Evolutionary conservation across 1,284 basidiomycete species (phyloP).

Genomic region (Microbotryum violaceum): DNA sequence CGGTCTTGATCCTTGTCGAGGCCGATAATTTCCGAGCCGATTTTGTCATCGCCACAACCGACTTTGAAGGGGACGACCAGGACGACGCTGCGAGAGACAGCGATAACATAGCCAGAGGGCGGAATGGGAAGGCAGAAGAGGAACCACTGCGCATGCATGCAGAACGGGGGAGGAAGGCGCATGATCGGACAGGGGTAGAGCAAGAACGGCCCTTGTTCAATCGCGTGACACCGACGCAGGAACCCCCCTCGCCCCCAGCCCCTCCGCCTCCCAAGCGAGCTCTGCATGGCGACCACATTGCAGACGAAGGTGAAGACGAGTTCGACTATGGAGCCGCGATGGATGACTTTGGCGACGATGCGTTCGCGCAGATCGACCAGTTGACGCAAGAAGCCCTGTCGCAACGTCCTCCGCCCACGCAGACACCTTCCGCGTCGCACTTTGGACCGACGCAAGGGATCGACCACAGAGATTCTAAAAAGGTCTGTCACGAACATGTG

Average conservation of each 20-base stretch:
- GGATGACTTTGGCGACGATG: conserved; percentile 8
- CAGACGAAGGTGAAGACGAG: conserved; percentile 11
- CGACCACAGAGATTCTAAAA: too few relatives aligned
- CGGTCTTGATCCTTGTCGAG: conserved; percentile 14
- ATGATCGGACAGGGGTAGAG: background rate
- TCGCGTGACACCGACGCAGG: conserved; percentile 12
- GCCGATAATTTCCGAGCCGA: conserved; percentile 12
- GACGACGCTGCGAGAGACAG: background rate
- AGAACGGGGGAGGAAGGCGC: background rate
- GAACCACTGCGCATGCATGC: background rate
- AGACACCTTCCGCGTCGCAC: too few relatives aligned
- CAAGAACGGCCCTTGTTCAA: conserved; percentile 16
- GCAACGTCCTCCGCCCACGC: too few relatives aligned
- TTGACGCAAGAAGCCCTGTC: conserved; percentile 12
- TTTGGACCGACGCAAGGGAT: too few relatives aligned
- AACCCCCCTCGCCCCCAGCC: background rate
- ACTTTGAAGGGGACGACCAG: conserved; percentile 17
- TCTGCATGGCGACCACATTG: background rate
- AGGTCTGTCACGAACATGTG: too few relatives aligned
- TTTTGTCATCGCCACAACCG: conserved; percentile 29
- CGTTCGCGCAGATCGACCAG: conserved; percentile 14
- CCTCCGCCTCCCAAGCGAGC: background rate
- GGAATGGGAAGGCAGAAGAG: background rate
- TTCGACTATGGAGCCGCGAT: conserved; percentile 4
- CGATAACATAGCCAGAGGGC: conserved; percentile 4